phyloP scores from a whole-genome alignment of 2,329 filamentous ascomycete genomes.

The Aspergillus novoparasiticus region DNA sequence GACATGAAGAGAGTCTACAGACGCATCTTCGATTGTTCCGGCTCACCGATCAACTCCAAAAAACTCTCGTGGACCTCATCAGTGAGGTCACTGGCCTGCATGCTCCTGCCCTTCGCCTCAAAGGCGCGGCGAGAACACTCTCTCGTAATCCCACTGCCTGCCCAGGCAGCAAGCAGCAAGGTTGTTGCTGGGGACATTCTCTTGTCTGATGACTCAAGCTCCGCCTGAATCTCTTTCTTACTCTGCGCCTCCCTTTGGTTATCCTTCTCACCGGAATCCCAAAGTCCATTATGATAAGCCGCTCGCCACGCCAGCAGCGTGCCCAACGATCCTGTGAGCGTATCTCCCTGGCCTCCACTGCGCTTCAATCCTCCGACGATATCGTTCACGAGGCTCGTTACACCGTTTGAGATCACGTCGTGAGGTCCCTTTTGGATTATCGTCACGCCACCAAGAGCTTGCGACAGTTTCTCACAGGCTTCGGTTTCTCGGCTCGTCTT shows the following conservation, averaged over 20 bases:
- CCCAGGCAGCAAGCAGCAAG: constrained; percentile 78
- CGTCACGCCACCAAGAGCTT: constrained; percentile 81
- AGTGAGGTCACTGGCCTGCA: constrained; percentile 92
- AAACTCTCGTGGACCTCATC: constrained; percentile 87
- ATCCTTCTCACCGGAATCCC: constrained; percentile 57
- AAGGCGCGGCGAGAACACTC: constrained; percentile 90
- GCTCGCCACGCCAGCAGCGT: constrained; percentile 87
- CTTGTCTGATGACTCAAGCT: constrained; percentile 48
- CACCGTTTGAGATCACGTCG: constrained; percentile 82
- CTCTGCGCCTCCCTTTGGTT: constrained; percentile 34
- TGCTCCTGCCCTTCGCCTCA: constrained; percentile 76
- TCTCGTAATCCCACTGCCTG: constrained; percentile 82
- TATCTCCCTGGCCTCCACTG: constrained; percentile 93
- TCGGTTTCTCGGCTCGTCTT: constrained; percentile 54
- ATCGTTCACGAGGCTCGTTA: constrained; percentile 74
- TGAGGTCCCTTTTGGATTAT: constrained; percentile 84
- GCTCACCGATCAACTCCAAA: constrained; percentile 75
- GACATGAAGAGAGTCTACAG: constrained; percentile 26
- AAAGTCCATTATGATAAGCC: constrained; percentile 81
- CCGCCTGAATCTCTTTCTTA: constrained; percentile 44
- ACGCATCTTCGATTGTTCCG: constrained; percentile 48
- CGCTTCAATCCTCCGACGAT: constrained; percentile 82
- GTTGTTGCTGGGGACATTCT: constrained; percentile 63
- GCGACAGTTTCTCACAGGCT: constrained; percentile 70
- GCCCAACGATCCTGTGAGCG: constrained; percentile 83